Conservation (phyloP, 805 yeast genomes). For the Tetrapisispora phaffii region DNA sequence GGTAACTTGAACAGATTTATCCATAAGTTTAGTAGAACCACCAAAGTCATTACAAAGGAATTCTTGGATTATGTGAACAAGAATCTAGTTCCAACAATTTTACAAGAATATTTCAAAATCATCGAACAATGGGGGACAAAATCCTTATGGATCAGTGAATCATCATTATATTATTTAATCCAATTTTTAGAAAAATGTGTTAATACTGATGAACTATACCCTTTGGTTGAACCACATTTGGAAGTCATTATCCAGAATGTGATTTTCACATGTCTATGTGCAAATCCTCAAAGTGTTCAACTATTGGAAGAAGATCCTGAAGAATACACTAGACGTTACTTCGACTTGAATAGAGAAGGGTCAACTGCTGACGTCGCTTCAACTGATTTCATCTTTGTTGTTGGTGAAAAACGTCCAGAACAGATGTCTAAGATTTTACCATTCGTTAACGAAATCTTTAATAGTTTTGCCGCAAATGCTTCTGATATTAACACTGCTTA, state of each 20-base stretch:
- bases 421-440: constrained; percentile 44
- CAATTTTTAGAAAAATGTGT: constrained; percentile 57
- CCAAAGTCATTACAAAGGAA: constrained; percentile 33
- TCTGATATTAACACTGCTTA: constrained; percentile 37
- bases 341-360: constrained; percentile 55
- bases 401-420: constrained; percentile 46
- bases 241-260: constrained; percentile 58
- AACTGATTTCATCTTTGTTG: constrained; percentile 58
- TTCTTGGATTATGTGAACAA: constrained; percentile 47
- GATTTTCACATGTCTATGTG: constrained; percentile 66
- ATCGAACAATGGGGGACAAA: constrained; percentile 33
- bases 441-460: constrained; percentile 44
- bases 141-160: constrained; percentile 52
- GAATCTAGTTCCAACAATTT: constrained; percentile 60
- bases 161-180: constrained; percentile 56
- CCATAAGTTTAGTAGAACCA: constrained; percentile 48
- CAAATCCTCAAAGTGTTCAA: constrained; percentile 55
- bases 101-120: constrained; percentile 48
- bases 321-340: constrained; percentile 67
- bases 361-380: constrained; percentile 75
- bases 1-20: constrained; percentile 67
- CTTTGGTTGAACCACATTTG: constrained; percentile 51
- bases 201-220: constrained; percentile 49
- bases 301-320: constrained; percentile 71
- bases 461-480: constrained; percentile 27